A percentile compares a stretch with the other conserved stretches of the same genome.
Evolutionary conservation across 2,329 filamentous ascomycete species (phyloP).

Genomic region (Fusarium citri): DNA sequence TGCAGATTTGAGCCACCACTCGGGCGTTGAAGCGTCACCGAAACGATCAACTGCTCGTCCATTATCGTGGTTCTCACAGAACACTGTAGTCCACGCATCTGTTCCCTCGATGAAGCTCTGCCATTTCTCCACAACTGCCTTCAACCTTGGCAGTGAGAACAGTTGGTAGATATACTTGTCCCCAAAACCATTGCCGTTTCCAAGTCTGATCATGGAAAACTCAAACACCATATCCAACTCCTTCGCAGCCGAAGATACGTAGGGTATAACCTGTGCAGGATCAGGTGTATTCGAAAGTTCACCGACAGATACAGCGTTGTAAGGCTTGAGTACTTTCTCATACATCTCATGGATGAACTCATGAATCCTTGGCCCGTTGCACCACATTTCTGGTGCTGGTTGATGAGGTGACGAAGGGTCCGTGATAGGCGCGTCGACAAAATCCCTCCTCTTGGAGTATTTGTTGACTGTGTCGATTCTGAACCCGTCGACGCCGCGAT

Average conservation of each 20-base stretch:
- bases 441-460: slow-evolving; percentile 70
- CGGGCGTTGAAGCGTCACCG: slow-evolving; percentile 58
- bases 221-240: slow-evolving; percentile 73
- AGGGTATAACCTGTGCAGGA: slow-evolving; percentile 63
- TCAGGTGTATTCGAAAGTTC: slow-evolving; percentile 69
- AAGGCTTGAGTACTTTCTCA: slow-evolving; percentile 62
- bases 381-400: slow-evolving; percentile 63
- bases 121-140: slow-evolving; percentile 58
- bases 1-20: slow-evolving; percentile 57
- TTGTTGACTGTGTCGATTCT: slow-evolving; percentile 77
- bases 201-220: slow-evolving; percentile 68
- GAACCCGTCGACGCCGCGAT: slow-evolving; percentile 74
- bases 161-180: slow-evolving; percentile 63
- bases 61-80: slow-evolving; percentile 74
- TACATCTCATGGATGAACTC: slow-evolving; percentile 72
- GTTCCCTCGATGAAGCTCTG: slow-evolving; percentile 62
- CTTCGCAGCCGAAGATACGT: slow-evolving; percentile 63
- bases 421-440: slow-evolving; percentile 63
- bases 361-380: slow-evolving; percentile 71
- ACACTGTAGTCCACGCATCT: slow-evolving; percentile 69
- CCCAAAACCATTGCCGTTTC: slow-evolving; percentile 59
- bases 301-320: slow-evolving; percentile 71
- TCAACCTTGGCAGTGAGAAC: slow-evolving; percentile 59
- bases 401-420: slow-evolving; percentile 54
- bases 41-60: slow-evolving; percentile 68